phyloP scores from a whole-genome alignment of 2,329 filamentous ascomycete genomes.

The Karstenula rhodostoma region DNA sequence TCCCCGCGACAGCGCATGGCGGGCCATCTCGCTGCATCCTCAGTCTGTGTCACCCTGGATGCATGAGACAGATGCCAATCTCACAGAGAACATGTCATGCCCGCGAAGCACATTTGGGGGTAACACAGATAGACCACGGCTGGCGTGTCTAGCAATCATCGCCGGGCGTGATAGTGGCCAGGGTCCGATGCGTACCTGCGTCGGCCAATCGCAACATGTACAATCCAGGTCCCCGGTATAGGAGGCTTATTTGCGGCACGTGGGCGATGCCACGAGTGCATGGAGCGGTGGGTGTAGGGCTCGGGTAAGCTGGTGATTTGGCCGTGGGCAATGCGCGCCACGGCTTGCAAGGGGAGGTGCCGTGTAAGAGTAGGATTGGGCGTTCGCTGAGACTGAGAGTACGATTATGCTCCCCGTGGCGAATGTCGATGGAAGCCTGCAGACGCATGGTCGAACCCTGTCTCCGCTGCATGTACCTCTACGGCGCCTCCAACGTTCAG shows the following conservation, averaged over 20 bases:
- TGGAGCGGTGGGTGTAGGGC: constrained; percentile 2
- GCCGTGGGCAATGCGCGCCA: background rate
- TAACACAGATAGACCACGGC: background rate
- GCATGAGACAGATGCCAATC: background rate
- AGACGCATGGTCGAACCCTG: background rate
- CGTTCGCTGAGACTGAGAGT: constrained; percentile 8
- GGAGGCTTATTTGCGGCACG: constrained; percentile 23
- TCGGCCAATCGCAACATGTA: constrained; percentile 10
- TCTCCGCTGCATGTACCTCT: background rate
- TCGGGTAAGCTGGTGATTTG: constrained; percentile 10
- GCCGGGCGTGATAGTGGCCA: background rate
- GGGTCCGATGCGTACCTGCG: constrained; percentile 10
- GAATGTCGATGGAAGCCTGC: constrained; percentile 6
- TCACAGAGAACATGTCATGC: background rate
- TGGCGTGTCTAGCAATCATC: background rate
- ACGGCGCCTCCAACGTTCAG: background rate
- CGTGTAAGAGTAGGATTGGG: constrained; percentile 15
- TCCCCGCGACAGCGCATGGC: background rate
- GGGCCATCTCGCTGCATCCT: background rate
- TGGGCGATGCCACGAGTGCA: constrained; percentile 18
- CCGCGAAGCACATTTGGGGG: background rate
- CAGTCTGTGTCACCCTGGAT: background rate
- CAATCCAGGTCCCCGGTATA: constrained; percentile 10
- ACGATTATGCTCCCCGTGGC: background rate
- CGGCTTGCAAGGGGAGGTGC: constrained; percentile 3